These are phyloP conservation scores for Aspergillus sp. DNA, from an alignment of 2,329 filamentous ascomycete genomes.

Conservation along the genomic window DNA sequence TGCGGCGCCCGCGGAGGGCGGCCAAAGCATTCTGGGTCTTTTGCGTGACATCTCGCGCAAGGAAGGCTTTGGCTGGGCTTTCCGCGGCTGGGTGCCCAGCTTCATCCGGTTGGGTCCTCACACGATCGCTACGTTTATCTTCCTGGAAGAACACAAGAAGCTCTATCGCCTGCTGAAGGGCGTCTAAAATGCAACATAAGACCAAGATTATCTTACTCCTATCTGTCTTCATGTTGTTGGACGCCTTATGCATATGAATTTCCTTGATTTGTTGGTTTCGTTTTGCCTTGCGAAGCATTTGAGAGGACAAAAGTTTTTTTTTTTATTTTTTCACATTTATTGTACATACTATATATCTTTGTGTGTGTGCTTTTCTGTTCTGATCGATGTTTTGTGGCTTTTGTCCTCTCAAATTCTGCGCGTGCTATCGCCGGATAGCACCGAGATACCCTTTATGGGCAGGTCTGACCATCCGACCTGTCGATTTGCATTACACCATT, in stretches of 20 bases:
- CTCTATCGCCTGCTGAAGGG: conserved; percentile 50
- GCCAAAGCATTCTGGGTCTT: conserved; percentile 45
- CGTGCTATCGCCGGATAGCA: conserved; percentile 6
- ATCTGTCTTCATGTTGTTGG: background rate
- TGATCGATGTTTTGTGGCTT: background rate
- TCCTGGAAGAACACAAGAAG: conserved; percentile 67
- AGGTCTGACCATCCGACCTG: background rate
- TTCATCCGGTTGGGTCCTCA: conserved; percentile 65
- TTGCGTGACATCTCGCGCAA: conserved; percentile 53
- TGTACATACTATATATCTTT: conserved; percentile 9
- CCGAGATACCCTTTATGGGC: conserved; percentile 9
- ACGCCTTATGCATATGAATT: conserved; percentile 13
- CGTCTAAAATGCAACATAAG: conserved; percentile 53
- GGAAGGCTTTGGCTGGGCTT: conserved; percentile 63
- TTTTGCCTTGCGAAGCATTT: conserved; percentile 13
- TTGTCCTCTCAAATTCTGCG: conserved; percentile 6
- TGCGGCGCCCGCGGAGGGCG: conserved; percentile 44
- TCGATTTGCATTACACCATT: background rate
- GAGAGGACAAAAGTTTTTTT: conserved; percentile 11
- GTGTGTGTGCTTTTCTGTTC: conserved; percentile 1
- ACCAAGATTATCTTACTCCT: conserved; percentile 11
- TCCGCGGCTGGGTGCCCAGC: conserved; percentile 65
- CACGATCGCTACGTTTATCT: conserved; percentile 64
- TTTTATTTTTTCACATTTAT: background rate
- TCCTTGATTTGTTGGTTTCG: conserved; percentile 8